Evolutionary conservation across 106 monocot species (phyloP).

Genomic region (Phalaenopsis aphrodite): DNA sequence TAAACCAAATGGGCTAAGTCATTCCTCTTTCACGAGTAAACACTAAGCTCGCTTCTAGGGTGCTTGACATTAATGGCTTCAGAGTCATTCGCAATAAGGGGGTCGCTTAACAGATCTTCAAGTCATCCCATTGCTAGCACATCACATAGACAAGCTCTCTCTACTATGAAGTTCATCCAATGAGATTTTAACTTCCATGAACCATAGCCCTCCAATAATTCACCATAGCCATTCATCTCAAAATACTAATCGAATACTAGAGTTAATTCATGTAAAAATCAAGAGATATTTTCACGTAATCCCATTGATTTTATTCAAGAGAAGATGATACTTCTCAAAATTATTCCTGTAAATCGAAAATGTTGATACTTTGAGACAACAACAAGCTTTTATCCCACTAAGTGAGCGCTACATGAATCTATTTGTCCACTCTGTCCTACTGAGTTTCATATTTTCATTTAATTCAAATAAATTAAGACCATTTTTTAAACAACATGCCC

Average conservation of each 20-base stretch:
- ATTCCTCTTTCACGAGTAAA: not conserved
- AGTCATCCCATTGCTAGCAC: not conserved
- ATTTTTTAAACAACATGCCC: too few species aligned
- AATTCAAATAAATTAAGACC: too few species aligned
- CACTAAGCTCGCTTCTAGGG: not conserved
- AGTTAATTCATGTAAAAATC: not conserved
- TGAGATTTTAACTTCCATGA: not conserved
- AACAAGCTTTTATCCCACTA: too few species aligned
- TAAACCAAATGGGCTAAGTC: not conserved
- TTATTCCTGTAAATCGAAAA: too few species aligned
- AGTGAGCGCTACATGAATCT: too few species aligned
- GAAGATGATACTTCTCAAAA: too few species aligned
- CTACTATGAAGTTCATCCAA: not conserved
- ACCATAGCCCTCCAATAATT: not conserved
- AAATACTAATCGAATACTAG: not conserved
- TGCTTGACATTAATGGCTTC: not conserved
- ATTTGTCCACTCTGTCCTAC: too few species aligned
- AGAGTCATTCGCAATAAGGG: not conserved
- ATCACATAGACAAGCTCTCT: not conserved
- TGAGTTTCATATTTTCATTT: too few species aligned
- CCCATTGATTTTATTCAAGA: not conserved
- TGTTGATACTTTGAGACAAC: too few species aligned
- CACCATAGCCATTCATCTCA: not conserved
- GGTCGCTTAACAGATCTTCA: not conserved
- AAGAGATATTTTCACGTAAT: not conserved